phyloP scores from a whole-genome alignment of 1,139 yeast species.

The Taiozyma sp. region DNA sequence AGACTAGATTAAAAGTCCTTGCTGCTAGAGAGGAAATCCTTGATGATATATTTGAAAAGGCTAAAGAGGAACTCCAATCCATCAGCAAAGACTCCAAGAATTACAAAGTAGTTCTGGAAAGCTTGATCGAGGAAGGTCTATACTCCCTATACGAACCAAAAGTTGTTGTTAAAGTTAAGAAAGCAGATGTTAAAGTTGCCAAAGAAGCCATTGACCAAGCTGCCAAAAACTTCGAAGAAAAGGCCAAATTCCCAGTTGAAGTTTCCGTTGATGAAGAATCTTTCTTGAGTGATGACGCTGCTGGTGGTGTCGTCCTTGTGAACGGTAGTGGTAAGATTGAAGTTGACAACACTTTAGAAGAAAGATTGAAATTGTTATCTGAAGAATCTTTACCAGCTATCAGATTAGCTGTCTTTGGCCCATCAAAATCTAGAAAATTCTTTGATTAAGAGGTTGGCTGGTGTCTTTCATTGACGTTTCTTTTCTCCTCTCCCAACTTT shows the following conservation, averaged over 20 bases:
- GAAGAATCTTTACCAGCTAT: constrained; percentile 91
- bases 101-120: constrained; percentile 68
- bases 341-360: constrained; percentile 89
- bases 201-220: constrained; percentile 62
- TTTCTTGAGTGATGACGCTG: constrained; percentile 54
- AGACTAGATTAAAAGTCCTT: constrained; percentile 87
- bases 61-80: constrained; percentile 56
- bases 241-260: constrained; percentile 46
- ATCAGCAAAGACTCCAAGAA: constrained; percentile 44
- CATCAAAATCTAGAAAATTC: constrained; percentile 83
- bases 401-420: constrained; percentile 87
- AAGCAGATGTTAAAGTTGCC: constrained; percentile 62
- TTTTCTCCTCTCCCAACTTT: background rate
- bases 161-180: constrained; percentile 63
- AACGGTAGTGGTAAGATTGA: constrained; percentile 80
- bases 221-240: constrained; percentile 55
- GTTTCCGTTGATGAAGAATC: constrained; percentile 51
- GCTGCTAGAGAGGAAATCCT: constrained; percentile 83
- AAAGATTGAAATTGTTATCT: constrained; percentile 78
- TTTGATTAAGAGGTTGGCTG: constrained; percentile 49
- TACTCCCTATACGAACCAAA: constrained; percentile 68
- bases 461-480: background rate
- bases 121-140: constrained; percentile 81
- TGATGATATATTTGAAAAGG: constrained; percentile 66
- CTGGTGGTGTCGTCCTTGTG: constrained; percentile 82